Conservation (phyloP, 192 early-diverging fungal genomes). For the Umbelopsis ramanniana region DNA sequence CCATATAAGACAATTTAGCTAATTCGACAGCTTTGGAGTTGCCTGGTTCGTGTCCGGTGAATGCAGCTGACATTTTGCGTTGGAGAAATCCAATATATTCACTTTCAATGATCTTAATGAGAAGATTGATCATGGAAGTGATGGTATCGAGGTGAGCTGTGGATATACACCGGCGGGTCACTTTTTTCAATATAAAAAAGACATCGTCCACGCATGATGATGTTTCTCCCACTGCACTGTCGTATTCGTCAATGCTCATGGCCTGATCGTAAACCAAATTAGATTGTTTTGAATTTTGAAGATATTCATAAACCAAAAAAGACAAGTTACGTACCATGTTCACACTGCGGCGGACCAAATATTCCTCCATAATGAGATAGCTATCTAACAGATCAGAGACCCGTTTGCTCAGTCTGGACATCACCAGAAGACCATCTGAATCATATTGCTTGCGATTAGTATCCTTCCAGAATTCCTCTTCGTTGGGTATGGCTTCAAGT, state of each 20-base stretch:
- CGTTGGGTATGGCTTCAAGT: constrained; percentile 38
- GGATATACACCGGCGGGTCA: constrained; percentile 71
- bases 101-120: constrained; percentile 67
- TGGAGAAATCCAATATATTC: constrained; percentile 71
- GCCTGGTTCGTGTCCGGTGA: constrained; percentile 39
- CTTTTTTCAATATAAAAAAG: constrained; percentile 88
- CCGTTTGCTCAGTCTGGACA: constrained; percentile 62
- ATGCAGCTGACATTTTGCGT: constrained; percentile 58
- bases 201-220: constrained; percentile 89
- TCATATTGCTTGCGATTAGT: constrained; percentile 47
- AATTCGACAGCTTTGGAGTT: constrained; percentile 56
- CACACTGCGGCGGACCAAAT: constrained; percentile 68
- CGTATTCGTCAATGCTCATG: constrained; percentile 68
- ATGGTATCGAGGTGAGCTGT: constrained; percentile 73
- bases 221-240: constrained; percentile 44
- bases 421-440: constrained; percentile 57
- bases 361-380: constrained; percentile 78
- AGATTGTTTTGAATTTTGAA: background rate
- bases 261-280: constrained; percentile 46
- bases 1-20: constrained; percentile 67
- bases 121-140: constrained; percentile 69
- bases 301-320: background rate
- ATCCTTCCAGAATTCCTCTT: constrained; percentile 25
- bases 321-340: constrained; percentile 62
- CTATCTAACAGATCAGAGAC: constrained; percentile 67